Evolutionary conservation across 1,139 yeast species (phyloP), one percentile per base, ranked within the genome.

Genomic region (Entelexis paramagnoliae): DNA sequence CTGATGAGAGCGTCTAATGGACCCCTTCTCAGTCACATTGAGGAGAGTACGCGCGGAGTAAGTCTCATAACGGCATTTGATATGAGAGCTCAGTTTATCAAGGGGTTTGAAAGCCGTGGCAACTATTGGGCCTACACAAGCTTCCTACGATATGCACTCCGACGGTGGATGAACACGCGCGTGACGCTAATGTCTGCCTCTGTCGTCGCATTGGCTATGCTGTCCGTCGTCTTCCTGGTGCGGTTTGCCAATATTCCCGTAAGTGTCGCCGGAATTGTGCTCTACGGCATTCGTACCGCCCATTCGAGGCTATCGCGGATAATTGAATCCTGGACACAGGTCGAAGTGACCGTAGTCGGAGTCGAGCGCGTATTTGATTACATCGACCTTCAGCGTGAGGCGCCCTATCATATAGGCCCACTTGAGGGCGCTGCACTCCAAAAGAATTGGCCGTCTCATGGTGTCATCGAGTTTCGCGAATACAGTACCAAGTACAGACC

Each of bases 361-460:
- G 85, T 81, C 24, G 93, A 84, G 63, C 73, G 94, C 57, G 75
- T 84, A 32, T 66, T 81, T 49, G 91, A 83, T 61, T 83, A 81
- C 61, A 75, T 81, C 57, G 74, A 75, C 13, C 64, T 83, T 53
- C 70, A 73, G n/a, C 72, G 78, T 2, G 93, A 84, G 63, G 85
- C 80, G 11, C 64, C 68, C 1, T 63, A 68, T 66, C 38, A 42
- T 13, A 29, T 51, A 1, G 46, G 35, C 2, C 13, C 65, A 62
- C 82, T 75, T 44, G 42, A 56, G 62, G 56, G 65, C 10, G 68
- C 80, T 0, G 76, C 79, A 3, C 14, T 24, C 9, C 20, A 22
- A 6, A 19, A 11, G 2, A 58, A 64, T 9, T 83, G 91, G 91
- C 91, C 91, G 1, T 53, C 64, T 1, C 59, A 70, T 2, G 94